A percentile compares a stretch with the other conserved stretches of the same genome.
Conservation (phyloP, 1,139 yeast species). For the Taphrina communis region DNA sequence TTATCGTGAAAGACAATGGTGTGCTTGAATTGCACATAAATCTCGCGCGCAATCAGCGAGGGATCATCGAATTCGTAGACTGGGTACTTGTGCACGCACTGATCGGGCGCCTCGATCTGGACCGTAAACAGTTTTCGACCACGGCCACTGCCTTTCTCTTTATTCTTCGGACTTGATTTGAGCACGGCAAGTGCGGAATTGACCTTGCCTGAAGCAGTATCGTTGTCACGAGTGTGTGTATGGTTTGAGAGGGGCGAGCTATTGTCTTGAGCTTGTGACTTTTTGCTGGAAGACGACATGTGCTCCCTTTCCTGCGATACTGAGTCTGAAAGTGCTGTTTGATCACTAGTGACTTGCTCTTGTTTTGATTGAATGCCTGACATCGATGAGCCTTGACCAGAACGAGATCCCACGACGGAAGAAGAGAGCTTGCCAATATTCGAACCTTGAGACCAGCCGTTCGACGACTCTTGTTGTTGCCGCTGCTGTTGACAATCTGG, state of each 20-base stretch:
- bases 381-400: too few species aligned
- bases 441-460: too few species aligned
- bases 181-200: not conserved
- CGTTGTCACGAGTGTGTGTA: too few species aligned
- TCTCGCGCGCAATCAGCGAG: constrained; percentile 6
- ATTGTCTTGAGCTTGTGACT: too few species aligned
- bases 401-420: too few species aligned
- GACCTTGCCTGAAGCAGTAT: not conserved
- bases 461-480: not conserved
- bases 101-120: constrained; percentile 1
- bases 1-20: constrained; percentile 1
- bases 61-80: constrained; percentile 19
- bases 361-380: too few species aligned
- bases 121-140: constrained; percentile 15
- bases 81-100: constrained; percentile 7
- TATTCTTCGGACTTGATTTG: not conserved
- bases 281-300: too few species aligned
- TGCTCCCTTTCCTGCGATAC: not conserved
- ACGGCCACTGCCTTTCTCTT: not conserved
- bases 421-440: too few species aligned
- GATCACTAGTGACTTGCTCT: not conserved
- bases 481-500: not conserved
- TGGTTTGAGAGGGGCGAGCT: not conserved
- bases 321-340: not conserved
- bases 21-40: constrained; percentile 7